Evolutionary conservation across 257 asterid genomes (phyloP).

Genomic region (Fraxinus pennsylvanica): DNA sequence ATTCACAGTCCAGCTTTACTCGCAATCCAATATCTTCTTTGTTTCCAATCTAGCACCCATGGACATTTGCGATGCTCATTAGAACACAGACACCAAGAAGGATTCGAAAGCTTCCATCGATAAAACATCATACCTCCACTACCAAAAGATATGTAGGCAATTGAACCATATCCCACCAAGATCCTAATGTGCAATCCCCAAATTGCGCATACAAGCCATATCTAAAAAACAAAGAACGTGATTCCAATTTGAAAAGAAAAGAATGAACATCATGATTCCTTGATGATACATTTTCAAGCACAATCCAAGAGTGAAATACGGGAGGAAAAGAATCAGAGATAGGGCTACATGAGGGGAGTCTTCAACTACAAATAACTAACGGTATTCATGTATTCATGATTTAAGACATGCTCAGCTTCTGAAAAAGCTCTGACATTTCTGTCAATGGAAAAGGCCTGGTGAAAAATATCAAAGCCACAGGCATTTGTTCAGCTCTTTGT

Average conservation of each 20-base stretch:
- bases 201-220: constrained; percentile 75
- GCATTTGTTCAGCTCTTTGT: no score
- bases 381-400: neutral
- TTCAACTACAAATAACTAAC: neutral
- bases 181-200: constrained; percentile 86
- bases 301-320: constrained; percentile 17
- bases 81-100: constrained; percentile 68
- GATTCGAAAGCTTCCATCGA: constrained; percentile 69
- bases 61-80: constrained; percentile 82
- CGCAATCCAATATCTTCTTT: constrained; percentile 76
- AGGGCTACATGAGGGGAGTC: neutral
- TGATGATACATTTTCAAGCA: constrained; percentile 19
- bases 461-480: no score
- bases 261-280: constrained; percentile 23
- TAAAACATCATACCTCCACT: constrained; percentile 82
- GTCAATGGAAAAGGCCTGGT: neutral
- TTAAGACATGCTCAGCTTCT: neutral
- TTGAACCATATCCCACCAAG: constrained; percentile 69
- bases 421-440: neutral
- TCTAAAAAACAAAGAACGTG: constrained; percentile 58
- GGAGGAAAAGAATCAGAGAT: constrained; percentile 1
- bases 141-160: constrained; percentile 73
- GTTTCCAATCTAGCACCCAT: constrained; percentile 88
- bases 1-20: constrained; percentile 70
- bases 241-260: constrained; percentile 45